Evolutionary conservation across 805 yeast species (phyloP), one percentile per base, ranked within the genome.

Genomic region (Starmera quercuum): DNA sequence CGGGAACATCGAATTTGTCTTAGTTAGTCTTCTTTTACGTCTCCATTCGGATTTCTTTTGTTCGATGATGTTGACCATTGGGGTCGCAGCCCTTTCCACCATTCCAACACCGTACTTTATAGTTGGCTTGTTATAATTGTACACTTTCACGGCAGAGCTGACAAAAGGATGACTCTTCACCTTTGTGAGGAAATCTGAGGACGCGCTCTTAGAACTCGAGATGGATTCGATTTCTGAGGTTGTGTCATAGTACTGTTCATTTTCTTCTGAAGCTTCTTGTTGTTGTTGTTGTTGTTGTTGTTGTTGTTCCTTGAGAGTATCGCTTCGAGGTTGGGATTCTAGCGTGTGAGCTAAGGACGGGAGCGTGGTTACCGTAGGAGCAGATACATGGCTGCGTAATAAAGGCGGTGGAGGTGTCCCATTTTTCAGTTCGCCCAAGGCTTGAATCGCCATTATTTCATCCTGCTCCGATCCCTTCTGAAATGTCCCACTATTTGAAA

Each of bases 71-170:
- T 54, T 65, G 29, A 72, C 78, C 41, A 71, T 65, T 1, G 78
- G 78, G 26, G 63, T 54, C 12, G 79, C 74, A 1, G 75, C 75
- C 39, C 66, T 63, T 48, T 71, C 78, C 25, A 75, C 72, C 39
- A 73, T 66, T 23, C 68, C 81, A 2, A 79, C 82, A 15, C 78
- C 80, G 52, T 73, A 75, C 47, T 68, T 67, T 49, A 74, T 68
- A 9, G 63, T 54, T 9, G 69, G 62, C 26, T 74, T 61, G 25
- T 69, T 65, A 22, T 54, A 48, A 39, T 61, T 49, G 40, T 61
- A 56, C 4, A 58, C 54, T 34, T 58, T 36, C 12, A 46, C 44
- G 5, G 50, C 53, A 26, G 27, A 25, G 15, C 15, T 11, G 15
- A 25, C 27, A 25, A 25, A 25, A 25, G 70, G 42, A 63, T 42